A percentile compares a stretch with the other conserved stretches of the same genome.
Evolutionary conservation across 176 grass and related monocot species (phyloP).

Genomic region (Bolboschoenus planiculmis): DNA sequence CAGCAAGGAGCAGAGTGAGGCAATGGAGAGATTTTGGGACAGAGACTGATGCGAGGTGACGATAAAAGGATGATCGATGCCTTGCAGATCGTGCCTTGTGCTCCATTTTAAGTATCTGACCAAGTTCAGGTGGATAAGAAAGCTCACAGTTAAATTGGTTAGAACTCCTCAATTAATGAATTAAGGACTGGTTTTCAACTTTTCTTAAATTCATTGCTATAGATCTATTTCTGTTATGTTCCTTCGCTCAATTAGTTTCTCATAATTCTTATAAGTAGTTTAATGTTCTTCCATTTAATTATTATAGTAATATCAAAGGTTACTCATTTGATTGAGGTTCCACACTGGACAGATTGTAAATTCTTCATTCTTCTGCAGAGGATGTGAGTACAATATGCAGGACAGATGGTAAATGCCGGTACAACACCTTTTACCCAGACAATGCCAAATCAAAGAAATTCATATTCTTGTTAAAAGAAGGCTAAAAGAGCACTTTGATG

Average conservation of each 20-base stretch:
- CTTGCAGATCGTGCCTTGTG: slow-evolving; percentile 53
- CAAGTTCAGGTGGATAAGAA: not conserved
- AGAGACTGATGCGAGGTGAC: slow-evolving; percentile 60
- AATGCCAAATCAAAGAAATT: not conserved
- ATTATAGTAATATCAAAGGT: not conserved
- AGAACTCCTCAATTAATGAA: not conserved
- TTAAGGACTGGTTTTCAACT: not conserved
- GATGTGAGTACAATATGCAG: not conserved
- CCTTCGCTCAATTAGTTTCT: not conserved
- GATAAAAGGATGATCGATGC: slow-evolving; percentile 46
- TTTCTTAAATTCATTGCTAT: not conserved
- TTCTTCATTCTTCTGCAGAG: not conserved
- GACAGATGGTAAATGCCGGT: not conserved
- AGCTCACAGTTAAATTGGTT: not conserved
- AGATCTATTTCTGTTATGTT: not conserved
- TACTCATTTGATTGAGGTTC: not conserved
- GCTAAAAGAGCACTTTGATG: not conserved
- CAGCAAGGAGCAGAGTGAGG: slow-evolving; percentile 51
- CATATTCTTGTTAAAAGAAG: not conserved
- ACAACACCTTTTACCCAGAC: not conserved
- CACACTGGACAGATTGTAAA: not conserved
- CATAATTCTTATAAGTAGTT: not conserved
- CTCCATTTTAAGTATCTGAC: slow-evolving; percentile 87
- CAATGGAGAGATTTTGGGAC: slow-evolving; percentile 83
- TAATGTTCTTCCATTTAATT: not conserved